These are phyloP conservation scores for Reticulascus tulasneorum DNA, from an alignment of 2,329 filamentous ascomycete genomes.

Conservation along the genomic window DNA sequence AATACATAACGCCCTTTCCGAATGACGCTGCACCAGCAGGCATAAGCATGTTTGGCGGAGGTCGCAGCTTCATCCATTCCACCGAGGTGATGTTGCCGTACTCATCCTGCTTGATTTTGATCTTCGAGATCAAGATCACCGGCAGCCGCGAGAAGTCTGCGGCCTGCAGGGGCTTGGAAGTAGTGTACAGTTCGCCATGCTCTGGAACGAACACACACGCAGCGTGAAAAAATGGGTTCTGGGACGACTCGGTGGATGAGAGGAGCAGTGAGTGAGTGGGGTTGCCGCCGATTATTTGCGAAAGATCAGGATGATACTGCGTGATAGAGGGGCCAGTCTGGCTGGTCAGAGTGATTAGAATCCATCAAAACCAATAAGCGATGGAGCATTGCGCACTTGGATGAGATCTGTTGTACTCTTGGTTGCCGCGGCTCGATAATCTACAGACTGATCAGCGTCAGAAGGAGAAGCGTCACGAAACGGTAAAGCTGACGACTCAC, in stretches of 20 bases:
- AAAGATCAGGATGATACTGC: conserved; percentile 33
- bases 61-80: conserved; percentile 37
- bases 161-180: conserved; percentile 38
- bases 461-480: not conserved
- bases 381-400: not conserved
- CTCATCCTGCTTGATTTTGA: conserved; percentile 26
- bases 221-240: conserved; percentile 42
- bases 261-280: conserved; percentile 37
- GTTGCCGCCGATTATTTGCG: conserved; percentile 25
- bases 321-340: conserved; percentile 24
- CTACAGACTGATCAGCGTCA: not conserved
- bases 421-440: conserved; percentile 5
- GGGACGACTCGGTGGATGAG: conserved; percentile 32
- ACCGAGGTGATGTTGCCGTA: conserved; percentile 24
- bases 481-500: conserved; percentile 1
- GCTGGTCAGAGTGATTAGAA: not conserved
- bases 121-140: conserved; percentile 40
- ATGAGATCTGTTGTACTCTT: not conserved
- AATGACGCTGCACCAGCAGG: conserved; percentile 39
- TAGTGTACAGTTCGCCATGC: conserved; percentile 40
- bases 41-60: conserved; percentile 39
- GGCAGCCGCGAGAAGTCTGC: conserved; percentile 32
- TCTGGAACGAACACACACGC: conserved; percentile 37
- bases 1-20: conserved; percentile 34
- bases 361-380: too few relatives aligned